These are phyloP conservation scores for Phytophthora multivora DNA, from an alignment of 352 stramenopile genomes.

Conservation along the genomic window DNA sequence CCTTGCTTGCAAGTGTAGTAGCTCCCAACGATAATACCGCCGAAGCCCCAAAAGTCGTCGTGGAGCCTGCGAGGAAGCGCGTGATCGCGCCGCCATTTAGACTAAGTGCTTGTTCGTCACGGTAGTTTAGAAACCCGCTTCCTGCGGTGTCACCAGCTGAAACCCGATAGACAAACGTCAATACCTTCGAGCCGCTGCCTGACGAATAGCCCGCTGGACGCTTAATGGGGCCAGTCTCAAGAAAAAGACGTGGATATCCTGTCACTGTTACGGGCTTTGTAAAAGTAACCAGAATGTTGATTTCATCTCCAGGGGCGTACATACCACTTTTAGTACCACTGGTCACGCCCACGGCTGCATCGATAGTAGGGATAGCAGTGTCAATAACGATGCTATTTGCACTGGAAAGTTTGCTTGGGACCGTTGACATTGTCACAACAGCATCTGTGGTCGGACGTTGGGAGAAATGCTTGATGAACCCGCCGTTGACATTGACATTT, in stretches of 20 bases:
- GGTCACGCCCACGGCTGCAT: slow-evolving; percentile 62
- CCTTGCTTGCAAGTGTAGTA: slow-evolving; percentile 41
- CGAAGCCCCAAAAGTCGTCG: background rate
- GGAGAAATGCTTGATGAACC: slow-evolving; percentile 75
- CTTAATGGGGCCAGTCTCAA: slow-evolving; percentile 77
- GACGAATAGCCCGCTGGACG: slow-evolving; percentile 65
- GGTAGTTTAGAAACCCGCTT: slow-evolving; percentile 67
- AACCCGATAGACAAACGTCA: slow-evolving; percentile 82
- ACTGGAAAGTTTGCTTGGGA: slow-evolving; percentile 52
- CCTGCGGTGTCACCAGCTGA: slow-evolving; percentile 61
- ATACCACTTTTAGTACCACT: slow-evolving; percentile 51
- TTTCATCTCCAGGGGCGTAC: slow-evolving; percentile 72
- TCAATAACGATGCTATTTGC: slow-evolving; percentile 72
- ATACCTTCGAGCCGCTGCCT: slow-evolving; percentile 59
- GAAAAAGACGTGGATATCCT: slow-evolving; percentile 68
- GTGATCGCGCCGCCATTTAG: slow-evolving; percentile 74
- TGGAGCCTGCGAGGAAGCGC: slow-evolving; percentile 27
- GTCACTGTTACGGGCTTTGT: slow-evolving; percentile 75
- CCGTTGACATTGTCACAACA: slow-evolving; percentile 46
- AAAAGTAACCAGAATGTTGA: slow-evolving; percentile 73
- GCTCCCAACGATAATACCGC: slow-evolving; percentile 47
- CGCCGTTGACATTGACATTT: slow-evolving; percentile 62
- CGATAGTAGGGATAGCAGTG: slow-evolving; percentile 57
- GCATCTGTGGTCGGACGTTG: slow-evolving; percentile 70
- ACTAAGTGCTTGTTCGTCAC: slow-evolving; percentile 57